phyloP scores from a whole-genome alignment of 2,329 filamentous ascomycete genomes.

The Pyricularia grisea region DNA sequence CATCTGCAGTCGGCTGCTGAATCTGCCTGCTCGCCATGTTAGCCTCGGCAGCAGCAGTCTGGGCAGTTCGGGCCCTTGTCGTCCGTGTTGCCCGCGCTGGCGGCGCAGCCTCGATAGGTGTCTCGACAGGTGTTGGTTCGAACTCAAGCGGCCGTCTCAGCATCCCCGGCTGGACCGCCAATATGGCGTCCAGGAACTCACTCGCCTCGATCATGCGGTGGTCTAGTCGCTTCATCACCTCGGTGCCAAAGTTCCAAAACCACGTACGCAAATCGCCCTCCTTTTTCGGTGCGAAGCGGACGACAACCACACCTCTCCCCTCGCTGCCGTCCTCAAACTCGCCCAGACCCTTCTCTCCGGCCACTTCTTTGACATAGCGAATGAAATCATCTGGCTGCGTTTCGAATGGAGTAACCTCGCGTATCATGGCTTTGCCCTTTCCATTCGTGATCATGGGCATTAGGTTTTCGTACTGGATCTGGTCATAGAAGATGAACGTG shows the following conservation, averaged over 20 bases:
- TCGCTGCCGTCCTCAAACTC: conserved; percentile 54
- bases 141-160: conserved; percentile 60
- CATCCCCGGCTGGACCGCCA: conserved; percentile 66
- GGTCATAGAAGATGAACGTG: conserved; percentile 79
- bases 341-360: conserved; percentile 63
- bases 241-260: conserved; percentile 59
- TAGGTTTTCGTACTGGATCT: conserved; percentile 66
- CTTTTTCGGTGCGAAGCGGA: conserved; percentile 55
- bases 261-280: conserved; percentile 49
- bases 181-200: conserved; percentile 83
- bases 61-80: background rate
- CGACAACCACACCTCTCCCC: conserved; percentile 66
- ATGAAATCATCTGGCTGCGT: conserved; percentile 70
- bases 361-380: conserved; percentile 62
- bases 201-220: conserved; percentile 81
- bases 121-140: conserved; percentile 20
- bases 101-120: conserved; percentile 12
- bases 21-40: conserved; percentile 18
- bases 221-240: conserved; percentile 62
- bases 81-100: conserved; percentile 1
- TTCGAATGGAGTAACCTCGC: conserved; percentile 47
- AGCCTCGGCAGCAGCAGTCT: conserved; percentile 1
- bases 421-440: conserved; percentile 70
- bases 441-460: conserved; percentile 67
- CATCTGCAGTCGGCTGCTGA: conserved; percentile 14